Conservation (phyloP, 768 basidiomycete genomes). For the Hemileccinum impolitum region DNA sequence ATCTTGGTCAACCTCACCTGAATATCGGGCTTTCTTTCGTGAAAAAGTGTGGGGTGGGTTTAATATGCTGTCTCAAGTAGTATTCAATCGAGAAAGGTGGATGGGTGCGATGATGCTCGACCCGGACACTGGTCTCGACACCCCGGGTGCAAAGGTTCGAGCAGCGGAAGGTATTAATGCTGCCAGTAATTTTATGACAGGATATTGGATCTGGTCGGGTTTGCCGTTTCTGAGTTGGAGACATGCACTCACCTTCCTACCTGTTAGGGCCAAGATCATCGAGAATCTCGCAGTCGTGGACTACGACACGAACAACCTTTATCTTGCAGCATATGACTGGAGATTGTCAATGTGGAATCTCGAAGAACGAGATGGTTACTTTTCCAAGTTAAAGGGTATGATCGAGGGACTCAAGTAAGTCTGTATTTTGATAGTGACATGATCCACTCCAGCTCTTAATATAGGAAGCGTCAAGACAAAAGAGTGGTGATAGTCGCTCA, state of each 20-base stretch:
- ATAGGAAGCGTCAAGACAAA: conserved; percentile 62
- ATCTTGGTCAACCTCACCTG: conserved; percentile 88
- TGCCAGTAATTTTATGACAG: conserved; percentile 80
- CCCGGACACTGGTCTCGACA: conserved; percentile 87
- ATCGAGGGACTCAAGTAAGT: conserved; percentile 78
- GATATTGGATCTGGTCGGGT: conserved; percentile 89
- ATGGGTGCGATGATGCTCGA: conserved; percentile 89
- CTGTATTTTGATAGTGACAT: background rate
- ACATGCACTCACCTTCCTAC: background rate
- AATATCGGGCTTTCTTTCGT: conserved; percentile 88
- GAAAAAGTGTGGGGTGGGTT: conserved; percentile 80
- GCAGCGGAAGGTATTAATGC: conserved; percentile 93
- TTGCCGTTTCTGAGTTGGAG: background rate
- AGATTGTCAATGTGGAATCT: conserved; percentile 84
- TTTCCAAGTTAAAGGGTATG: conserved; percentile 73
- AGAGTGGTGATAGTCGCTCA: conserved; percentile 84
- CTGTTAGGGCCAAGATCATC: conserved; percentile 77
- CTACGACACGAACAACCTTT: conserved; percentile 88
- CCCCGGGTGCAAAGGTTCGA: conserved; percentile 78
- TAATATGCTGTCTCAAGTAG: conserved; percentile 79
- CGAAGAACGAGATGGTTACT: conserved; percentile 88
- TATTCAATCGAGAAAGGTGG: conserved; percentile 87
- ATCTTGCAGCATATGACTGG: conserved; percentile 91
- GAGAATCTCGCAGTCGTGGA: conserved; percentile 92
- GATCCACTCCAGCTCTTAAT: background rate